Evolutionary conservation across 169 alveolate species (phyloP).

Genomic region (Cryptosporidium parvum): DNA sequence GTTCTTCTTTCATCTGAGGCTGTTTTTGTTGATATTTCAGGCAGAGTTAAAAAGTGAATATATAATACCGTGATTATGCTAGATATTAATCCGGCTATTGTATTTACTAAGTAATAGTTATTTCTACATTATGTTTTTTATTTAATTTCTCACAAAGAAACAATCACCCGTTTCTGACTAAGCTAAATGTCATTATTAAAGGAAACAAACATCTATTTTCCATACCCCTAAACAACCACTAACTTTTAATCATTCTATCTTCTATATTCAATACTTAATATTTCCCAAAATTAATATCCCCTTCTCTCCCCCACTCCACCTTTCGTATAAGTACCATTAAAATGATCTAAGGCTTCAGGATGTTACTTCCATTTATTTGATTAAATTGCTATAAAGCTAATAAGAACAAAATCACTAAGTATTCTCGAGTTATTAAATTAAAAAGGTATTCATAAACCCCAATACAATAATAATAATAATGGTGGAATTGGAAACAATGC

Average conservation of each 20-base stretch:
- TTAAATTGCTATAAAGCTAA: not conserved
- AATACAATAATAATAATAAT: no score
- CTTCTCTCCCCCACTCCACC: not conserved
- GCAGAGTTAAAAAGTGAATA: not conserved
- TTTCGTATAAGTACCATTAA: no score
- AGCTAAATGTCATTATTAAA: not conserved
- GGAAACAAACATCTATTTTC: not conserved
- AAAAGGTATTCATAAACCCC: no score
- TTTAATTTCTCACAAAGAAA: not conserved
- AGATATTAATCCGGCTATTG: not conserved
- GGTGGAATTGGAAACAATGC: no score
- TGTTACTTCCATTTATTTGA: no score
- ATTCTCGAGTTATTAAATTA: not conserved
- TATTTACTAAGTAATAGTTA: not conserved
- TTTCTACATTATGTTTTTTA: no score
- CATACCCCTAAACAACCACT: no score
- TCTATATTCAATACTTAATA: not conserved
- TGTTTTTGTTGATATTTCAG: slow-evolving; percentile 62
- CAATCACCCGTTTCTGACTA: not conserved
- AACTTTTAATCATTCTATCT: not conserved
- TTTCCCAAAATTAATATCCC: not conserved
- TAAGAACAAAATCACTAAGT: not conserved
- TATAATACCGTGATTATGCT: not conserved
- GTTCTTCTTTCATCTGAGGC: slow-evolving; percentile 48
- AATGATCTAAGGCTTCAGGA: no score